Percentiles rank a stretch among this genome's conserved stretches.
These are phyloP conservation scores for Exutisphaerella laricina DNA, from an alignment of 2,329 filamentous ascomycete species.

Conservation along the genomic window DNA sequence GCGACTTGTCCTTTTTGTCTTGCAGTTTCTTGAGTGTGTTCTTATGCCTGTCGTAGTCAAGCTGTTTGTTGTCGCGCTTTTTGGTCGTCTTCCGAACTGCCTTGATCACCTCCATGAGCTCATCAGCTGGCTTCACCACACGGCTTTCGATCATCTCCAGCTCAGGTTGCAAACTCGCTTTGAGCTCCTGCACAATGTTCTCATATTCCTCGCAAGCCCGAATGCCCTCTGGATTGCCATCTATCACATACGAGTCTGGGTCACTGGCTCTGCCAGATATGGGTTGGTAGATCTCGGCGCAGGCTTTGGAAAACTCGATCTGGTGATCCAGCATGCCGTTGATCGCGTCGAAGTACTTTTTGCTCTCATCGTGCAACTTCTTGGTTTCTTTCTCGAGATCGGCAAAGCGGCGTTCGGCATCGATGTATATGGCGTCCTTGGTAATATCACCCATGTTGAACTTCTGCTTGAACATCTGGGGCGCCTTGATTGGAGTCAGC, in stretches of 20 bases:
- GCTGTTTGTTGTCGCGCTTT: conserved; percentile 95
- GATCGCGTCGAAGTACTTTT: conserved; percentile 96
- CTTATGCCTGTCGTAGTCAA: conserved; percentile 89
- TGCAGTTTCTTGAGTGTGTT: conserved; percentile 84
- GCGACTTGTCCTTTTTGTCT: conserved; percentile 92
- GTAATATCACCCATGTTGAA: conserved; percentile 96
- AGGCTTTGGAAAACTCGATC: conserved; percentile 95
- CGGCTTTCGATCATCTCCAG: conserved; percentile 95
- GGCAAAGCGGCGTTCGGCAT: conserved; percentile 81
- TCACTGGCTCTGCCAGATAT: conserved; percentile 95
- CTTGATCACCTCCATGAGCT: conserved; percentile 92
- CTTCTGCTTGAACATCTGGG: conserved; percentile 82
- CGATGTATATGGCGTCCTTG: conserved; percentile 90
- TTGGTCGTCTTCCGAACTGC: conserved; percentile 79
- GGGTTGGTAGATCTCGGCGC: conserved; percentile 95
- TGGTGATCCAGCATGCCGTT: conserved; percentile 97
- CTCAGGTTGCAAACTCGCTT: conserved; percentile 82
- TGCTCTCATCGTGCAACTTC: conserved; percentile 91
- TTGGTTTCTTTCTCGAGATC: conserved; percentile 96
- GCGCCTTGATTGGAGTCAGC: conserved; percentile 53
- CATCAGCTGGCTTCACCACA: conserved; percentile 86
- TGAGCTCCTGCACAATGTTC: conserved; percentile 78
- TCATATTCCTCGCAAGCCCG: conserved; percentile 96
- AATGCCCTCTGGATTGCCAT: conserved; percentile 91
- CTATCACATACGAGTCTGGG: conserved; percentile 71